phyloP scores from a whole-genome alignment of 1,139 yeast genomes.

The Candida neerlandica region DNA sequence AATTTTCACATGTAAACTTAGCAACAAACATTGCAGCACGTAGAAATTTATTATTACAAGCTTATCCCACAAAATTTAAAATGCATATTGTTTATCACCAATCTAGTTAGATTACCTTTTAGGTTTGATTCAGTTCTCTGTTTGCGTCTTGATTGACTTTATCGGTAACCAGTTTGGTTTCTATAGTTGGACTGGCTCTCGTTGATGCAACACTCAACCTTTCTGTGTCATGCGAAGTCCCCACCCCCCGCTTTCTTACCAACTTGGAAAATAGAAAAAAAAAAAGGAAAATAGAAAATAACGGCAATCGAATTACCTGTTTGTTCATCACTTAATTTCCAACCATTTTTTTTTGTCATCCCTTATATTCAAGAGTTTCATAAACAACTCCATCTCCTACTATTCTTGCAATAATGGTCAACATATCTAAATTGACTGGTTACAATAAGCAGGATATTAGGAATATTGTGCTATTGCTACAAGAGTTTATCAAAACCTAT shows the following conservation, averaged over 20 bases:
- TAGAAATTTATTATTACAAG: neutral
- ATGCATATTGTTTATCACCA: neutral
- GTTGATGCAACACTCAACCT: too few relatives aligned
- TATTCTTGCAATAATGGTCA: constrained; percentile 28
- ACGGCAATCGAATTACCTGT: neutral
- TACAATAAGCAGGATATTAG: constrained; percentile 38
- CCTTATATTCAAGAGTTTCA: neutral
- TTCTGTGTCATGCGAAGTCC: too few relatives aligned
- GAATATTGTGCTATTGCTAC: constrained; percentile 37
- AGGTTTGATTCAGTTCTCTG: too few relatives aligned
- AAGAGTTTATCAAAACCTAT: constrained; percentile 41
- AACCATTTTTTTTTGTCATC: neutral
- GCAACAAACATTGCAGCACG: neutral
- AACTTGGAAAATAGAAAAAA: neutral
- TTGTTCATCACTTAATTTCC: neutral
- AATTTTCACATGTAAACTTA: too few relatives aligned
- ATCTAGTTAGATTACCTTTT: too few relatives aligned
- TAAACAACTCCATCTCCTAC: neutral
- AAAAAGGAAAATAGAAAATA: neutral
- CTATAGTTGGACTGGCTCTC: too few relatives aligned
- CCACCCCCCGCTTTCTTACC: neutral
- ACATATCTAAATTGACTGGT: constrained; percentile 37
- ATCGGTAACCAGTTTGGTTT: neutral
- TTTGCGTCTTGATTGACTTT: too few relatives aligned
- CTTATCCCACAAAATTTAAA: neutral